Base-by-base conservation (phyloP, 306 rosid genomes). In the Trifolium dubium region DNA sequence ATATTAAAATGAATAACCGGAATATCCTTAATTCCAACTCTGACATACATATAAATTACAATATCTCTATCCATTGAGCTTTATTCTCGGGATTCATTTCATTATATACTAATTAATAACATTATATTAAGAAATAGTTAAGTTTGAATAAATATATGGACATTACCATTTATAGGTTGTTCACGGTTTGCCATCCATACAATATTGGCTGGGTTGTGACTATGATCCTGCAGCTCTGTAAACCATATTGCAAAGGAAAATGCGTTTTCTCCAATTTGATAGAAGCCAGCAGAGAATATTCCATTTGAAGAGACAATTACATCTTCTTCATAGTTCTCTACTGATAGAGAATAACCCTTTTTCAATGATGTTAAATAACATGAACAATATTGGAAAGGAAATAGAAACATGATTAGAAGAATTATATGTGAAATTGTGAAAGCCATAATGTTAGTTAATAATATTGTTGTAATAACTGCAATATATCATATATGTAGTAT, bases 171-270 rank as follows among this genome's bases (percentile, higher is more conserved):
- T 1, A 82, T 88, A 0, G 86, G 88, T 0, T 40, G 44, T 59
- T 80, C 74, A 5, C 82, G 82, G 6, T 85, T 83, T 0, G 83
- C 88, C 79, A 72, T 85, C 89, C 89, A 88, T 8, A 80, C 80
- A 0, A 79, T 29, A 17, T 41, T 46, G 29, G 28, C 9, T 5
- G 70, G 28, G 34, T 17, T 14, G 2, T 19, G 74, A 43, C 6
- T 11, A 14, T 68, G 19, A 10, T 41, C 10, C 4, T 41, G 47
- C 47, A 41, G 4, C 47, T 29, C 56, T 0, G 66, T 8, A 55
- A 79, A 79, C 78, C 82, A 79, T 18, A 79, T 55, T 19, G 70
- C 66, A 3, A 79, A 79, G 14, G 70, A 73, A 29, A 62, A 71
- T 0, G 82, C 66, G 4, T 78, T 78, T 0, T 71, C 62, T 0